Evolutionary conservation across 257 asterid genomes (phyloP).

Genomic region (Solanum peruvianum): DNA sequence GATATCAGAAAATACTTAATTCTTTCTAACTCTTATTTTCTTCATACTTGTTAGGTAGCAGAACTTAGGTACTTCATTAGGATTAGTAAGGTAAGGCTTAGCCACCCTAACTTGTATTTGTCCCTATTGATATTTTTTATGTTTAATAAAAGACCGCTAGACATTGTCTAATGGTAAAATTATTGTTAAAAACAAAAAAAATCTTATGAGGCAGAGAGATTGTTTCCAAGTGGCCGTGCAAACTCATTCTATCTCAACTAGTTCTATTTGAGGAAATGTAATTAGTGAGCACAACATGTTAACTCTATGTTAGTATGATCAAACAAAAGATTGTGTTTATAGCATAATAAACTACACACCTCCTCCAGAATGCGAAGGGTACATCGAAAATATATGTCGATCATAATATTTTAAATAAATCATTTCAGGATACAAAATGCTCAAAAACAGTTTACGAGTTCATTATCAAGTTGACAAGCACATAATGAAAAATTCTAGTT

Average conservation of each 20-base stretch:
- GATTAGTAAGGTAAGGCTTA: too few relatives aligned
- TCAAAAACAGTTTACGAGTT: neutral
- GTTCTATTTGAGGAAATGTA: neutral
- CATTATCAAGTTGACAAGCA: neutral
- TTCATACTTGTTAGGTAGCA: too few relatives aligned
- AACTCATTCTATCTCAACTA: neutral
- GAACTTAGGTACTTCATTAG: too few relatives aligned
- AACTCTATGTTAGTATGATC: neutral
- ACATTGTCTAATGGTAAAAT: too few relatives aligned
- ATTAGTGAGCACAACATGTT: neutral
- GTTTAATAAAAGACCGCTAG: too few relatives aligned
- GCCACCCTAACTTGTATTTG: too few relatives aligned
- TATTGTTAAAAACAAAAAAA: too few relatives aligned
- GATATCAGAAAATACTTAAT: too few relatives aligned
- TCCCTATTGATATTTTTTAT: too few relatives aligned
- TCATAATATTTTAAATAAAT: conserved; percentile 86
- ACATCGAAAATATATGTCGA: conserved; percentile 74
- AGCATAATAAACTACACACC: conserved; percentile 27
- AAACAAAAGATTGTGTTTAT: neutral
- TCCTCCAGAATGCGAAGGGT: conserved; percentile 84
- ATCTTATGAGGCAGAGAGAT: neutral
- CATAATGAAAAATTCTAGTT: neutral
- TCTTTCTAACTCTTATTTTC: too few relatives aligned
- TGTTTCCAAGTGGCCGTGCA: conserved; percentile 38
- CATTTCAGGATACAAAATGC: neutral